Base-by-base conservation (phyloP, 371 early-diverging fungal species). In the Zancudomyces culisetae region DNA sequence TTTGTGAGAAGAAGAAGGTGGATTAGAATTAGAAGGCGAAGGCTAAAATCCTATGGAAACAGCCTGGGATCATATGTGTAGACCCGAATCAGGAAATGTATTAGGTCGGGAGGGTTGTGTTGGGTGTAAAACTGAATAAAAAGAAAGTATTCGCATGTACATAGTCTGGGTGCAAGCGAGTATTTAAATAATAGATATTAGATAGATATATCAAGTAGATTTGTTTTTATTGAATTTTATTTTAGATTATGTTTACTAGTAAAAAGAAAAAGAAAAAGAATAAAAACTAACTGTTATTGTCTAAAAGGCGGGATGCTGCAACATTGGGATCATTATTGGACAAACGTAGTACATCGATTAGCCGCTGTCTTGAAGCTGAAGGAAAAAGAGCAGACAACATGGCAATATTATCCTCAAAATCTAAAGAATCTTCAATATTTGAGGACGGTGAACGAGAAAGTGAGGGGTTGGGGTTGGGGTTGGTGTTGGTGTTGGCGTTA, bases 321-420 rank as follows among this genome's bases (percentile, higher is more conserved):
- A 52, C 57, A 43, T 57, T 57, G 0, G 55, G 24, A 43, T 62
- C 52, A 20, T 62, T 62, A 22, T 42, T 43, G 8, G 51, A 28
- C 35, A 43, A n/a, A 6, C 22, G 49, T 54, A 62, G 45, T n/a
- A 58, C 58, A 40, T 47, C 53, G 15, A 13, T 39, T 2, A 57
- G 42, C 20, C 43, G 51, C 42, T 50, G 52, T 27, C 55, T 59
- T 19, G 39, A 57, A 2, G 42, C 43, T 8, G 35, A 50, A 0
- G 62, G 62, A 35, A 62, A 62, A 58, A 62, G 60, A 18, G 41
- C 43, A 50, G 39, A 49, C 43, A 61, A 40, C n/a, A 39, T 45
- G 21, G 22, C 60, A n/a, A 60, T 45, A 6, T 54, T 51, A 45
- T 48, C 59, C 13, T 42, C 47, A 6, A 35, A 35, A 6, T 35